phyloP scores from a whole-genome alignment of 169 alveolate genomes.

The Eimeria necatrix region DNA sequence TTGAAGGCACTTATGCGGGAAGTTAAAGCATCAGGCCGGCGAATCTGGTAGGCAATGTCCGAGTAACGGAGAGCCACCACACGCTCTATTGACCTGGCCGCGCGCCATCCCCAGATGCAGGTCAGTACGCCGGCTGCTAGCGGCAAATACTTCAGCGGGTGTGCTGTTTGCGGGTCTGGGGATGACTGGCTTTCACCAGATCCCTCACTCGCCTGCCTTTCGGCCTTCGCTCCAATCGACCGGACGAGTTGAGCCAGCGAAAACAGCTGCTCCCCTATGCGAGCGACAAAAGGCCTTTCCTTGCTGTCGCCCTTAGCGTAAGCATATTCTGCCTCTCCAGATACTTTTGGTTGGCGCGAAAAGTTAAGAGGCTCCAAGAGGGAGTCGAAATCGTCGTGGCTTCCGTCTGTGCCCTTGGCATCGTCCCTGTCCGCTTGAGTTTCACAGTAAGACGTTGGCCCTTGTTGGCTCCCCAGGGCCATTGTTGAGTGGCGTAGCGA shows the following conservation, averaged over 20 bases:
- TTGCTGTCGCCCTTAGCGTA: neutral
- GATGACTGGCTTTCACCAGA: neutral
- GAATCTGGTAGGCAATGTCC: constrained; percentile 83
- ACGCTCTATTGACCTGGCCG: constrained; percentile 75
- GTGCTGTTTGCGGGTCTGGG: neutral
- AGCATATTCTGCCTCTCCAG: neutral
- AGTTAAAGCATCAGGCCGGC: constrained; percentile 82
- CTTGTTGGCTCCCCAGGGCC: no score
- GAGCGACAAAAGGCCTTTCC: neutral
- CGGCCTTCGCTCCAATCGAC: neutral
- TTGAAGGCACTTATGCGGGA: constrained; percentile 82
- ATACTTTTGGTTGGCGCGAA: neutral
- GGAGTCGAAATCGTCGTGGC: constrained; percentile 7
- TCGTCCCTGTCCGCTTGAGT: no score
- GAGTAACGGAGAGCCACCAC: constrained; percentile 78
- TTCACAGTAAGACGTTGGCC: no score
- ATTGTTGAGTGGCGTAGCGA: no score
- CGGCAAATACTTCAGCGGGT: constrained; percentile 29
- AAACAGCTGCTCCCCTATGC: constrained; percentile 49
- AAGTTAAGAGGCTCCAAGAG: constrained; percentile 41
- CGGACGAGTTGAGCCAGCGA: constrained; percentile 35
- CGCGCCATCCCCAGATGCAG: constrained; percentile 81
- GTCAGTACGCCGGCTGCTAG: constrained; percentile 71
- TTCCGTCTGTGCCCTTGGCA: neutral
- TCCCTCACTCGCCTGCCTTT: neutral